Evolutionary conservation across 495 filamentous ascomycete genomes (phyloP).

Genomic region (Chaetomium cochliodes): DNA sequence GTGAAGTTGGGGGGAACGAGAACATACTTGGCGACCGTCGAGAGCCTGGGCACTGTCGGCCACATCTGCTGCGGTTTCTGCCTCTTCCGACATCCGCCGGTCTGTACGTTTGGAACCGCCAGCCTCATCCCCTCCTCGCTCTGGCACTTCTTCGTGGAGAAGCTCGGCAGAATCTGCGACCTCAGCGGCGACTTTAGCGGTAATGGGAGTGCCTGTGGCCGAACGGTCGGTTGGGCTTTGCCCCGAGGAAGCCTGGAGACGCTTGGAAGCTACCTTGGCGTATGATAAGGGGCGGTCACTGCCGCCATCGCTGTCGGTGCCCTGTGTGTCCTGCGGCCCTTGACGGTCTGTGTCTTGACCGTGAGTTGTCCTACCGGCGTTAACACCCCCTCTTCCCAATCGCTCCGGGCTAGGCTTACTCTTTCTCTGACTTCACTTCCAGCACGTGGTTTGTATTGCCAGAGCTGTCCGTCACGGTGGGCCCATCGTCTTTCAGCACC

Average conservation of each 20-base stretch:
- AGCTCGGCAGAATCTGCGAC: constrained; percentile 45
- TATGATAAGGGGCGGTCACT: not conserved
- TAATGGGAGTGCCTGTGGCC: constrained; percentile 27
- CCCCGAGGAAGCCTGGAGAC: constrained; percentile 12
- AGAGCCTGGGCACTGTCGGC: constrained; percentile 44
- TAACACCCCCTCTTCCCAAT: not conserved
- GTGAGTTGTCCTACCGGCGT: not conserved
- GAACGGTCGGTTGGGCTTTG: constrained; percentile 13
- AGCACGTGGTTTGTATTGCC: constrained; percentile 63
- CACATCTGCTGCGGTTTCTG: constrained; percentile 49
- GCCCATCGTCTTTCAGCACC: constrained; percentile 57
- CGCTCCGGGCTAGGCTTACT: constrained; percentile 15
- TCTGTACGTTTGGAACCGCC: constrained; percentile 32
- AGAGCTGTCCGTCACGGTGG: constrained; percentile 52
- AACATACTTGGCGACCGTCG: constrained; percentile 34
- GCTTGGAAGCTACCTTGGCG: constrained; percentile 13
- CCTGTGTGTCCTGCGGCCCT: not conserved
- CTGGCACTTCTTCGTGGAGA: constrained; percentile 36
- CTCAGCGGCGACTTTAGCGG: constrained; percentile 38
- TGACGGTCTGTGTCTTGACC: not conserved
- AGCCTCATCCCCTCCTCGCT: constrained; percentile 34
- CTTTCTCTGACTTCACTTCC: constrained; percentile 34
- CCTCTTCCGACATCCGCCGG: constrained; percentile 42
- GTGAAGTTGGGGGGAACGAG: constrained; percentile 20
- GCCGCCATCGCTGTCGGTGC: not conserved